These are phyloP conservation scores for Rhodotorula kratochvilovae DNA, from an alignment of 768 basidiomycete genomes.

Conservation along the genomic window DNA sequence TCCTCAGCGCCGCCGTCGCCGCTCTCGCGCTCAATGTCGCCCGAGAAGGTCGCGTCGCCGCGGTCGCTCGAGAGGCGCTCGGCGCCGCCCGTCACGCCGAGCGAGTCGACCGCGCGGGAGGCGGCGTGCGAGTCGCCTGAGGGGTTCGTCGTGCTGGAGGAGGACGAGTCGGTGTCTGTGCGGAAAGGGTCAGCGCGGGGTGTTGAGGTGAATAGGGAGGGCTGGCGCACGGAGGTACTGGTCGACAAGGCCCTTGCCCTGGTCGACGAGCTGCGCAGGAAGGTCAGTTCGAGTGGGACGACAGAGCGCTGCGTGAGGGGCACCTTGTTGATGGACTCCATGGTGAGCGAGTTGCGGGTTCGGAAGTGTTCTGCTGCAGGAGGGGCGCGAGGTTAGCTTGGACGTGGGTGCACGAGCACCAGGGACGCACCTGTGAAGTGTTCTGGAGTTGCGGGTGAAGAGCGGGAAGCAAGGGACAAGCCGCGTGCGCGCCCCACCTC, in stretches of 20 bases:
- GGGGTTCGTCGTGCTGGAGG: neutral
- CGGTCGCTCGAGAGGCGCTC: constrained; percentile 2
- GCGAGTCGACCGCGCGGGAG: neutral
- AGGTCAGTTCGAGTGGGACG: neutral
- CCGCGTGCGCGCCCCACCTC: too few species aligned
- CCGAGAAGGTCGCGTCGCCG: constrained; percentile 14
- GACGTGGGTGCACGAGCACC: too few species aligned
- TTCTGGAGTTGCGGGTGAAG: too few species aligned
- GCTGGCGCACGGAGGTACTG: neutral
- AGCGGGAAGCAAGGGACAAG: too few species aligned
- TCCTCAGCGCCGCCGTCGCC: neutral
- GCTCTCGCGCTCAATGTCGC: constrained; percentile 22
- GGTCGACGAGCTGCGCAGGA: neutral
- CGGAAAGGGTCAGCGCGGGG: too few species aligned
- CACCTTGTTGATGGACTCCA: constrained; percentile 7
- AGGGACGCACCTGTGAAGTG: too few species aligned
- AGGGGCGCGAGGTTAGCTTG: too few species aligned
- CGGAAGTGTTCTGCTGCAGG: neutral
- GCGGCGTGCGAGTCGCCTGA: neutral
- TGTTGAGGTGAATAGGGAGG: neutral
- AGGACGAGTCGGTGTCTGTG: neutral
- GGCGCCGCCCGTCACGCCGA: neutral
- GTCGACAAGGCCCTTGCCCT: constrained; percentile 7
- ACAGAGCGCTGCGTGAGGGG: neutral
- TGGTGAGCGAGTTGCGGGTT: neutral